Evolutionary conservation across 768 basidiomycete species (phyloP), one percentile per base, ranked within the genome.

Genomic region (Mycena alexandri): DNA sequence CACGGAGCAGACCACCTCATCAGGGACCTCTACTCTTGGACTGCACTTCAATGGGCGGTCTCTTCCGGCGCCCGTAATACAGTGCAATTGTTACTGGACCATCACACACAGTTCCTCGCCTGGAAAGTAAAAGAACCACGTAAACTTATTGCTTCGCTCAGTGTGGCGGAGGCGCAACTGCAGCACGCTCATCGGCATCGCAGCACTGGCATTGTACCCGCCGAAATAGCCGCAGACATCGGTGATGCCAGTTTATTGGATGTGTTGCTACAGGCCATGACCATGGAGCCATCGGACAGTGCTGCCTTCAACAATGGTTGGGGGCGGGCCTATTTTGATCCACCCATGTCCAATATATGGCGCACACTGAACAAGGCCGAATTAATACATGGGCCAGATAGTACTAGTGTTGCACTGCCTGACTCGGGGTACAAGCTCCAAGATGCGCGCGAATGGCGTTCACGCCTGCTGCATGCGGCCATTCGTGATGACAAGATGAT

Each of bases 31-130:
- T 62, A 38, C 19, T 56, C 58, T 56, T 68, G 67, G 67, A 68
- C 67, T 48, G 61, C 61, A 29, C 48, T 68, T 21, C 67, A 68
- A 33, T 68, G 67, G 67, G 67, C 67, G 24, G 67, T 61, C 50
- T 68, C 61, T 19, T 55, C 55, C n/a, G 53, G 67, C n/a, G 9
- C 57, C 19, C 60, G 60, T 21, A 50, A 21, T 38, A 41, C 46
- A 34, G 50, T 55, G 6, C 29, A 68, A 42, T 14, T 52, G 29
- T 47, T 68, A 54, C 67, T 68, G n/a, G 56, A 57, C 42, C 67
- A 68, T 21, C 67, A 68, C 38, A 36, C 61, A 41, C 43, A 21
- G 21, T 63, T 68, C 36, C 53, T 53, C 17, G 46, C 61, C 48
- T 36, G 21, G 3, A 41, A 21, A 36, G 24, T 24, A 44, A 24